Evolutionary conservation across 2,329 filamentous ascomycete genomes (phyloP).

Genomic region (Pseudogymnoascus sp.): DNA sequence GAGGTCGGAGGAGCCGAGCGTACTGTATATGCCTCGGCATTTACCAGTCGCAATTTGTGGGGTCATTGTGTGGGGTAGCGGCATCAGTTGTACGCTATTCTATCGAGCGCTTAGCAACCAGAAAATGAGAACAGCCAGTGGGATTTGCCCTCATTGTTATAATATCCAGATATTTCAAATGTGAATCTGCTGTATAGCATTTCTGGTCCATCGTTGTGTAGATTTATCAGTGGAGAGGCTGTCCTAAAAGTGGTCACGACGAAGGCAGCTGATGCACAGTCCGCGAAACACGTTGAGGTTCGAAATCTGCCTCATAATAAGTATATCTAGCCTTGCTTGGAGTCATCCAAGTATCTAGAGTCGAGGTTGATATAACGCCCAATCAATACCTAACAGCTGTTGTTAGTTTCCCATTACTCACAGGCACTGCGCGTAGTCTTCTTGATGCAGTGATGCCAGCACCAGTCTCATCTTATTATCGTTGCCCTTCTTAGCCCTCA

Average conservation of each 20-base stretch:
- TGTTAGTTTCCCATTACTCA: not conserved
- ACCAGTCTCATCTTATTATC: not conserved
- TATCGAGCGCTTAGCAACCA: not conserved
- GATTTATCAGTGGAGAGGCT: not conserved
- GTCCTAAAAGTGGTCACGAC: not conserved
- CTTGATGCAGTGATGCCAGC: not conserved
- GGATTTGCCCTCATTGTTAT: not conserved
- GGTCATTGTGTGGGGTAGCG: slow-evolving; percentile 4
- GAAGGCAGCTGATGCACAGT: not conserved
- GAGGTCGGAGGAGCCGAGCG: not conserved
- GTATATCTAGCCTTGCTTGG: not conserved
- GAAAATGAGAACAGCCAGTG: not conserved
- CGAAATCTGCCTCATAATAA: not conserved
- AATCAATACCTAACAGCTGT: not conserved
- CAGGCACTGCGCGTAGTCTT: not conserved
- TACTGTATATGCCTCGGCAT: not conserved
- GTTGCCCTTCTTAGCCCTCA: not conserved
- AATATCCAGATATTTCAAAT: not conserved
- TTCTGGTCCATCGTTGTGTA: not conserved
- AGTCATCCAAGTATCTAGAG: not conserved
- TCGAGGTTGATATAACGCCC: not conserved
- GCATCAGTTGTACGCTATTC: not conserved
- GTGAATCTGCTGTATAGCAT: not conserved
- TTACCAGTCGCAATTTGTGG: not conserved
- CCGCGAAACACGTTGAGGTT: not conserved